These are phyloP conservation scores for Stereum hirsutum DNA, from an alignment of 1,284 basidiomycete genomes.

Conservation along the genomic window DNA sequence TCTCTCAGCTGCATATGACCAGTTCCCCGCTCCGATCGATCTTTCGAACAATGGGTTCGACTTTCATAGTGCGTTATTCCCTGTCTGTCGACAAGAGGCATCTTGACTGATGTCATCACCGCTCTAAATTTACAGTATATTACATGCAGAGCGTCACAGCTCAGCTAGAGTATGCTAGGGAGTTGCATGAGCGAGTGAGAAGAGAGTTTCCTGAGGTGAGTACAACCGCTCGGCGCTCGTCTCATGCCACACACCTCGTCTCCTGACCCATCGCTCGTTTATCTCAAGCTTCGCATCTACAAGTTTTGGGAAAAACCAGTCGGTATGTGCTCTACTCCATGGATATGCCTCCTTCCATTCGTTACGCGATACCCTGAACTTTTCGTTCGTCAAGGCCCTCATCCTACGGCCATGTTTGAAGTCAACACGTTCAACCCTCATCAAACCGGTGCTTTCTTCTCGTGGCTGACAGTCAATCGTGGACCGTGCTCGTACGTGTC, in stretches of 20 bases:
- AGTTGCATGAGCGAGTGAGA: constrained; percentile 54
- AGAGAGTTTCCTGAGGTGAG: constrained; percentile 64
- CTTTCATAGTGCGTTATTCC: constrained; percentile 45
- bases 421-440: constrained; percentile 58
- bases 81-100: too few species aligned
- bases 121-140: constrained; percentile 37
- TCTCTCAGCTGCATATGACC: constrained; percentile 38
- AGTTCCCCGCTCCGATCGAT: constrained; percentile 45
- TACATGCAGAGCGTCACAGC: constrained; percentile 40
- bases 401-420: constrained; percentile 64
- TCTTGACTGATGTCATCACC: not conserved
- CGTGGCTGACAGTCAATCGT: constrained; percentile 54
- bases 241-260: not conserved
- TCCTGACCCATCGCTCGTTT: not conserved
- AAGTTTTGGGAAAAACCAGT: constrained; percentile 55
- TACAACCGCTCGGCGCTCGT: too few species aligned
- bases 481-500: constrained; percentile 57
- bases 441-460: constrained; percentile 57
- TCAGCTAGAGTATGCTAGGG: constrained; percentile 42
- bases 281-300: constrained; percentile 50
- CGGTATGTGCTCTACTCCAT: constrained; percentile 25
- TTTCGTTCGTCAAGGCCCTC: constrained; percentile 31
- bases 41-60: constrained; percentile 52
- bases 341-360: not conserved
- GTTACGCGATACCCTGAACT: not conserved